Evolutionary conservation across 768 basidiomycete genomes (phyloP), one percentile per base, ranked within the genome.

Genomic region (Podaxis carcinomalis): DNA sequence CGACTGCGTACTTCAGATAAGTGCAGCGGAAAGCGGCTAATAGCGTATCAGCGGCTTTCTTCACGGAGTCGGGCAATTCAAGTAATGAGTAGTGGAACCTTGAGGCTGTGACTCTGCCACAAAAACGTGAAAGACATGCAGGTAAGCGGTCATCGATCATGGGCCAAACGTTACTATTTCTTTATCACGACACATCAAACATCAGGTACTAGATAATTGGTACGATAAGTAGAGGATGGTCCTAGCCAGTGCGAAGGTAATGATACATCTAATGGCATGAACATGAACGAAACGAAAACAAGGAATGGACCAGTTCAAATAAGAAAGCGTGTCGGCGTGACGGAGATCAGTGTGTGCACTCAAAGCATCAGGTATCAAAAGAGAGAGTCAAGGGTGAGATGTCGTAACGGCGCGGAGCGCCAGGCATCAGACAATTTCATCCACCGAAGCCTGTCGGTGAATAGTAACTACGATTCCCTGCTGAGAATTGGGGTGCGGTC

Each of bases 401-500:
- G 10, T 23, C 21, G 27, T 0, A 23, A 21, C 2, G 23, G 47
- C n/a, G 0, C 0, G 4, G 5, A 53, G n/a, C 47, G 0, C 21
- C 3, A 50, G 19, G 23, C 14, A 28, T 65, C 61, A 67, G n/a
- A 57, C 64, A 9, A 68, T 58, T 16, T 63, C 51, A 52, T 70
- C 69, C 39, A 64, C 62, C 36, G 69, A 70, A 23, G 67, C 68
- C 47, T 69, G 65, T 52, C 65, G 64, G 51, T 68, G 66, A 44
- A 69, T 57, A 19, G 67, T 65, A 11, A 69, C 64, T 11, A 62
- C 11, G 37, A 69, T 64, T 11, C 63, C 66, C 2, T 39, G 35
- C 21, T 50, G 13, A n/a, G 47, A 5, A n/a, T 35, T 56, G 19
- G 32, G 59, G 61, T 61, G 61, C 21, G 57, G 55, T 7, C 23